A percentile compares a stretch with the other conserved stretches of the same genome.
These are phyloP conservation scores for Wickerhamiella alocasiicola DNA, from an alignment of 805 yeast species.

Conservation along the genomic window DNA sequence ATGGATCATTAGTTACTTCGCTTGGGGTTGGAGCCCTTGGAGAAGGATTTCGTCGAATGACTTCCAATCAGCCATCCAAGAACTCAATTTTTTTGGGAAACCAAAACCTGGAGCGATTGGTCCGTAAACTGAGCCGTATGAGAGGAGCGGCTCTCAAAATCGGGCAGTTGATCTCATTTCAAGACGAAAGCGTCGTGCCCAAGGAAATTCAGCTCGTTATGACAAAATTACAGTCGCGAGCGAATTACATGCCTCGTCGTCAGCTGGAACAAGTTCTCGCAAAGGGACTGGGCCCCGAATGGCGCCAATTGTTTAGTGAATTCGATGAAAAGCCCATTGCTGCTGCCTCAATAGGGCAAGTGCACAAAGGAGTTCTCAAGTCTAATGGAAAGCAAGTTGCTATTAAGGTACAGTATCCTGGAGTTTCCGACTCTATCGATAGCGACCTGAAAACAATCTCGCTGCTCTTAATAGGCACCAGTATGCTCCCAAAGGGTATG, in stretches of 20 bases:
- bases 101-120: conserved; percentile 74
- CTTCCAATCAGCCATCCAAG: conserved; percentile 17
- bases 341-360: conserved; percentile 97
- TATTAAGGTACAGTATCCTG: conserved; percentile 94
- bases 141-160: conserved; percentile 97
- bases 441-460: conserved; percentile 81
- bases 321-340: conserved; percentile 89
- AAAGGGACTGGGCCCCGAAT: conserved; percentile 60
- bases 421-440: conserved; percentile 86
- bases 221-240: conserved; percentile 79
- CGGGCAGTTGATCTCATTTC: conserved; percentile 95
- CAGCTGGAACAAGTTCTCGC: conserved; percentile 70
- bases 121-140: conserved; percentile 81
- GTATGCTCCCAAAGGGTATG: conserved; percentile 79
- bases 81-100: conserved; percentile 54
- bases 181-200: conserved; percentile 77
- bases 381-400: conserved; percentile 61
- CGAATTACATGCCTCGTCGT: conserved; percentile 91
- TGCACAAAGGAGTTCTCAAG: conserved; percentile 61
- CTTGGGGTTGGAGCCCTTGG: conserved; percentile 74
- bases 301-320: conserved; percentile 57
- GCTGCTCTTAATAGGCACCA: conserved; percentile 72
- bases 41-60: conserved; percentile 57
- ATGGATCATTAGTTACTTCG: conserved; percentile 84
- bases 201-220: conserved; percentile 70